These are phyloP conservation scores for Ascochyta rabiei DNA, from an alignment of 2,329 filamentous ascomycete species.

Conservation along the genomic window DNA sequence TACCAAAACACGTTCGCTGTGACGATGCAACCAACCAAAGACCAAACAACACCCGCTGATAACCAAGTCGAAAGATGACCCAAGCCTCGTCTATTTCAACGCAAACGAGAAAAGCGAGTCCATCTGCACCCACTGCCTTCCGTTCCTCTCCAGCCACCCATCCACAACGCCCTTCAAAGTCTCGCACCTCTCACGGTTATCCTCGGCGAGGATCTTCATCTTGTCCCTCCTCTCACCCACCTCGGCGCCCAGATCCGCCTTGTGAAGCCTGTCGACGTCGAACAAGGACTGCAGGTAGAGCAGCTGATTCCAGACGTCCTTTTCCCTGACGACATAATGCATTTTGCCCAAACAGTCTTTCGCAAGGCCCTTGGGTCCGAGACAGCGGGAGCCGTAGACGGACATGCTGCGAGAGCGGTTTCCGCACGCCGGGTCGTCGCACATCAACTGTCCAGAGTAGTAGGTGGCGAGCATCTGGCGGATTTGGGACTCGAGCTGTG, in stretches of 20 bases:
- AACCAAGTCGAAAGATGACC: neutral
- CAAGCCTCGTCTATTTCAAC: slow-evolving; percentile 33
- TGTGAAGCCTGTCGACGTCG: slow-evolving; percentile 83
- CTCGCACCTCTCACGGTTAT: slow-evolving; percentile 80
- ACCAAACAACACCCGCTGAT: slow-evolving; percentile 8
- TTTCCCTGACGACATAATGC: slow-evolving; percentile 86
- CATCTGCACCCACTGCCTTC: slow-evolving; percentile 93
- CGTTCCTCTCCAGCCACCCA: slow-evolving; percentile 85
- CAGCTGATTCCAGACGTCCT: slow-evolving; percentile 92
- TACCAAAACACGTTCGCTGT: neutral
- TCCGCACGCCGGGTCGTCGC: slow-evolving; percentile 86
- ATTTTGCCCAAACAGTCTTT: slow-evolving; percentile 85
- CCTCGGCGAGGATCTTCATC: slow-evolving; percentile 71
- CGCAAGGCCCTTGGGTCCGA: slow-evolving; percentile 84
- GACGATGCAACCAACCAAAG: neutral
- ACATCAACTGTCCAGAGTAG: slow-evolving; percentile 91
- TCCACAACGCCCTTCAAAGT: slow-evolving; percentile 80
- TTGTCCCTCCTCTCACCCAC: slow-evolving; percentile 62
- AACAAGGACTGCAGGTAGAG: slow-evolving; percentile 85
- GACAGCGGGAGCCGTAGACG: slow-evolving; percentile 88
- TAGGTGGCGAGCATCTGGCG: slow-evolving; percentile 79
- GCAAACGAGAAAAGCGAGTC: slow-evolving; percentile 77
- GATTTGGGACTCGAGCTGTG: slow-evolving; percentile 86
- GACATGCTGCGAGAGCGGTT: slow-evolving; percentile 88
- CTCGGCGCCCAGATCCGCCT: slow-evolving; percentile 55